A percentile compares a stretch with the other conserved stretches of the same genome.
These are phyloP conservation scores for Phytophthora hibernalis DNA, from an alignment of 352 stramenopile genomes.

Conservation along the genomic window DNA sequence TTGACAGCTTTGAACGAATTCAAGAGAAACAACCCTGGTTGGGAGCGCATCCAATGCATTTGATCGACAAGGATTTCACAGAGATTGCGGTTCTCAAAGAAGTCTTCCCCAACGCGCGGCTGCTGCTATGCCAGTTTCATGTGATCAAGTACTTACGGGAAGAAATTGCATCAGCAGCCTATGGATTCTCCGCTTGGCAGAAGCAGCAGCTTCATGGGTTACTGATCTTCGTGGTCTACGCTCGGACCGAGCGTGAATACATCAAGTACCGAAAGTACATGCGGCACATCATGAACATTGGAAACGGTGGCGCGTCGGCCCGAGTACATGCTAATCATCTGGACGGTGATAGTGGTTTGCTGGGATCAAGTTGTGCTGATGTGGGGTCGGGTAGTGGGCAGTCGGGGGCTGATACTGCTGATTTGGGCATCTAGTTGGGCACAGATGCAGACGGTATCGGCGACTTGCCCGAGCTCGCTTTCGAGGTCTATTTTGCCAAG, in stretches of 20 bases:
- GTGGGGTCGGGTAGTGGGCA: neutral
- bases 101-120: conserved; percentile 11
- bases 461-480: conserved; percentile 4
- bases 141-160: conserved; percentile 30
- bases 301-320: no score
- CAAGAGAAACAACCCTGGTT: conserved; percentile 12
- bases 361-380: neutral
- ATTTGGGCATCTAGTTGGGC: neutral
- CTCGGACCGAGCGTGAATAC: conserved; percentile 8
- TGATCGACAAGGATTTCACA: conserved; percentile 39
- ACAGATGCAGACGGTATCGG: neutral
- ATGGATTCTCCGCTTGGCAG: conserved; percentile 23
- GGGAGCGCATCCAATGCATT: conserved; percentile 16
- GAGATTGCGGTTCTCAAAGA: conserved; percentile 18
- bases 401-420: no score
- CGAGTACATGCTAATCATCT: no score
- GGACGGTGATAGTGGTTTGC: no score
- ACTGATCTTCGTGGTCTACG: conserved; percentile 10
- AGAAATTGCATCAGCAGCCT: conserved; percentile 10
- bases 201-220: conserved; percentile 12
- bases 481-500: conserved; percentile 34
- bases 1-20: conserved; percentile 6
- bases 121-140: conserved; percentile 43
- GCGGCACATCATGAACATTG: no score
- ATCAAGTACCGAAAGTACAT: neutral